A percentile compares a stretch with the other conserved stretches of the same genome.
Evolutionary conservation across 768 basidiomycete genomes (phyloP).

Genomic region (Amanita pallidorosea): DNA sequence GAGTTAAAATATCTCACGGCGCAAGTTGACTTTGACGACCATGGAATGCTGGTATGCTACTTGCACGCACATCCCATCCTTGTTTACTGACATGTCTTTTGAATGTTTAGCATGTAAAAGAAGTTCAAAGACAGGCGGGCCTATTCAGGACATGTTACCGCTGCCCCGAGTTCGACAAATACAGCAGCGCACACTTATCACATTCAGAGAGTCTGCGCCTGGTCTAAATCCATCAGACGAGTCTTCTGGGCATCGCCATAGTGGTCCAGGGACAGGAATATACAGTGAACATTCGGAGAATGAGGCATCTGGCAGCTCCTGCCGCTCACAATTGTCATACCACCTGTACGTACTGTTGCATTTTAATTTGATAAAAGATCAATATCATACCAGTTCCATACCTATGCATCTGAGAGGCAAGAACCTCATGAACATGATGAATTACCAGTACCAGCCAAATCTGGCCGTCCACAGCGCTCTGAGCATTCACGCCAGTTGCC

Average conservation of each 20-base stretch:
- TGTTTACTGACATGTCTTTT: background rate
- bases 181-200: background rate
- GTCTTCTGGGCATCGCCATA: background rate
- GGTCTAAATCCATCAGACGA: background rate
- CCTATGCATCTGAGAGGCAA: background rate
- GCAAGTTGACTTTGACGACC: background rate
- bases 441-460: no score
- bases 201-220: background rate
- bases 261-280: no score
- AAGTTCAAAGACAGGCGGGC: background rate
- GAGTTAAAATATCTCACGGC: background rate
- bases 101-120: background rate
- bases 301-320: background rate
- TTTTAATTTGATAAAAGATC: background rate
- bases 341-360: background rate
- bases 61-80: no score
- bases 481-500: background rate
- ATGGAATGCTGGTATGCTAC: background rate
- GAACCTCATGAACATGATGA: background rate
- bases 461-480: slow-evolving; percentile 1
- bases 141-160: background rate
- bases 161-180: background rate
- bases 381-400: background rate
- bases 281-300: background rate
- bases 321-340: background rate